Conservation (phyloP, 441 rosid genomes). For the Populus trichocarpa region DNA sequence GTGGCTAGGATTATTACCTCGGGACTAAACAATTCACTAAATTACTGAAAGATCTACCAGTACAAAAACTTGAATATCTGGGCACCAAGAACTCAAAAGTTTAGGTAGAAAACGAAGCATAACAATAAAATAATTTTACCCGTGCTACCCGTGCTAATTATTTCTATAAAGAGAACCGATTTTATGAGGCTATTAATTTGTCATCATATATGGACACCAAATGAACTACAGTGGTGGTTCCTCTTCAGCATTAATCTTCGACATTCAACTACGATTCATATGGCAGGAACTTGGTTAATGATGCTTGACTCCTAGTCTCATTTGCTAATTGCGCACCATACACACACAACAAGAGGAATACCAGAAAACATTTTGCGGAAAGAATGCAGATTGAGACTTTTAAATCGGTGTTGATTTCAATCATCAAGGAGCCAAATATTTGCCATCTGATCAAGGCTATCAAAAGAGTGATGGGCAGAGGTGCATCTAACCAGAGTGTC, state of each 20-base stretch:
- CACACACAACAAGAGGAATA: background rate
- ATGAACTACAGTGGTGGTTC: background rate
- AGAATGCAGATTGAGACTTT: background rate
- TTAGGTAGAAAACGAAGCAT: background rate
- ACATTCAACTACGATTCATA: background rate
- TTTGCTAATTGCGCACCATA: background rate
- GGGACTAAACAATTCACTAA: background rate
- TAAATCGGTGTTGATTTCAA: background rate
- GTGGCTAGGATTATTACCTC: background rate
- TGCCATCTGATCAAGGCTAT: background rate
- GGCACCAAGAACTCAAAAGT: background rate
- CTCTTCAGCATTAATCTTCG: background rate
- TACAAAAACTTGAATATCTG: background rate
- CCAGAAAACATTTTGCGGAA: background rate
- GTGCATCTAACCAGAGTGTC: background rate
- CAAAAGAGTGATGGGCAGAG: background rate
- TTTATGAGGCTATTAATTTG: background rate
- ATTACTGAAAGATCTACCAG: background rate
- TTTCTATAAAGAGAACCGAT: background rate
- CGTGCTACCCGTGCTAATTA: background rate
- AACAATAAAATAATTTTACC: background rate
- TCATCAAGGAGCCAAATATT: background rate
- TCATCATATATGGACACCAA: background rate
- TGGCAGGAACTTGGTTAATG: background rate
- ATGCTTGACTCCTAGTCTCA: background rate